phyloP scores from a whole-genome alignment of 2,329 filamentous ascomycete species.

The Calonectria hongkongensis region DNA sequence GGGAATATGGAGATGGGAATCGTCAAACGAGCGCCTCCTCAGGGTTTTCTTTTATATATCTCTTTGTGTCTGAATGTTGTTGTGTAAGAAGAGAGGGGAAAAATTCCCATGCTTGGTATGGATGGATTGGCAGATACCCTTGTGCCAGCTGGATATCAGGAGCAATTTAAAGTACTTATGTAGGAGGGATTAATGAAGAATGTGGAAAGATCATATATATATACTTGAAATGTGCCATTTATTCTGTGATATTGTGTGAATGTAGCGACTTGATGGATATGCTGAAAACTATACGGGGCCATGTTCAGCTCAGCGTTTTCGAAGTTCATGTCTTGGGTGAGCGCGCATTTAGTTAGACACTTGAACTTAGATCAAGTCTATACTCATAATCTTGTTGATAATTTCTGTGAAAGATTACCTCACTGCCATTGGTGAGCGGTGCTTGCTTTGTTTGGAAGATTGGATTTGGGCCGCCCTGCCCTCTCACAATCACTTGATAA shows the following conservation, averaged over 20 bases:
- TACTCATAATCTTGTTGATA: too few relatives aligned
- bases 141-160: conserved; percentile 35
- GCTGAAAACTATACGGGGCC: too few relatives aligned
- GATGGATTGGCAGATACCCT: conserved; percentile 39
- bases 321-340: too few relatives aligned
- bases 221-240: background rate
- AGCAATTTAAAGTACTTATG: conserved; percentile 31
- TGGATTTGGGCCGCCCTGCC: too few relatives aligned
- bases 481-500: background rate
- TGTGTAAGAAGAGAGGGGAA: conserved; percentile 30
- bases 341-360: too few relatives aligned
- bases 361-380: too few relatives aligned
- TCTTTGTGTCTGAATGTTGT: conserved; percentile 27
- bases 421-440: too few relatives aligned
- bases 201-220: conserved; percentile 28
- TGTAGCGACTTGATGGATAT: background rate
- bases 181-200: conserved; percentile 48
- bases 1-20: conserved; percentile 26
- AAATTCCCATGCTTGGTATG: conserved; percentile 11
- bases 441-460: too few relatives aligned
- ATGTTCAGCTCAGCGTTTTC: too few relatives aligned
- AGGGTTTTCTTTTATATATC: conserved; percentile 18
- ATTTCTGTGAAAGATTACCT: too few relatives aligned
- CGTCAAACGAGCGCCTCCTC: conserved; percentile 26
- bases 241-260: conserved; percentile 5